Evolutionary conservation across 2,329 filamentous ascomycete genomes (phyloP).

Genomic region (Fusarium oxysporum): DNA sequence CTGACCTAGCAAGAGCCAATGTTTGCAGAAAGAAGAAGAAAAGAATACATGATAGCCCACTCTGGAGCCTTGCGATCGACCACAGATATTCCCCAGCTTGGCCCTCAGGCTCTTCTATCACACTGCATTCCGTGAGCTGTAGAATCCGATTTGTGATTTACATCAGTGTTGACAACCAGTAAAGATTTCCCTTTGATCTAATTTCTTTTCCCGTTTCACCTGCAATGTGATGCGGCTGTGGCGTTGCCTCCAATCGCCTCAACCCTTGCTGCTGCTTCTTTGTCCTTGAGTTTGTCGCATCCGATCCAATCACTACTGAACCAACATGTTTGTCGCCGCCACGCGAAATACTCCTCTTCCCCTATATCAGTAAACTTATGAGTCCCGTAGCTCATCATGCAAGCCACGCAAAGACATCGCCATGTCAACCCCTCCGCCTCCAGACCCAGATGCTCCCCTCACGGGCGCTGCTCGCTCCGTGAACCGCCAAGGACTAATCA

Average conservation of each 20-base stretch:
- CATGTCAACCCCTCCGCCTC: slow-evolving; percentile 9
- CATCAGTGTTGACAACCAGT: neutral
- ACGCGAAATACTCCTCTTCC: neutral
- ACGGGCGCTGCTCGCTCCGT: slow-evolving; percentile 9
- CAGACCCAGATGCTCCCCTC: slow-evolving; percentile 17
- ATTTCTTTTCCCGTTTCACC: neutral
- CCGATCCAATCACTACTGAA: neutral
- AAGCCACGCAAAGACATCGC: neutral
- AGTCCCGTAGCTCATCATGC: neutral
- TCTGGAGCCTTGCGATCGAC: neutral
- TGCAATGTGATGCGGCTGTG: neutral
- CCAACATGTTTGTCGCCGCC: neutral
- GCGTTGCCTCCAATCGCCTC: neutral
- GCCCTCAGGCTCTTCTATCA: neutral
- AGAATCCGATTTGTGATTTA: neutral
- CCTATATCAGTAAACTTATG: neutral
- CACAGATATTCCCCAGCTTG: neutral
- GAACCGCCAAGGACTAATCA: neutral
- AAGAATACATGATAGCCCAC: neutral
- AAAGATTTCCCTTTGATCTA: neutral
- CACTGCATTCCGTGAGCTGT: neutral
- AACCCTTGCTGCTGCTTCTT: neutral
- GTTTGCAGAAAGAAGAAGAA: neutral
- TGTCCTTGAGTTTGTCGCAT: neutral
- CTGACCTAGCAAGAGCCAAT: neutral